Percentiles rank a stretch among this genome's conserved stretches.
These are phyloP conservation scores for Cornus controversa DNA, from an alignment of 148 eudicot genomes.

Conservation along the genomic window DNA sequence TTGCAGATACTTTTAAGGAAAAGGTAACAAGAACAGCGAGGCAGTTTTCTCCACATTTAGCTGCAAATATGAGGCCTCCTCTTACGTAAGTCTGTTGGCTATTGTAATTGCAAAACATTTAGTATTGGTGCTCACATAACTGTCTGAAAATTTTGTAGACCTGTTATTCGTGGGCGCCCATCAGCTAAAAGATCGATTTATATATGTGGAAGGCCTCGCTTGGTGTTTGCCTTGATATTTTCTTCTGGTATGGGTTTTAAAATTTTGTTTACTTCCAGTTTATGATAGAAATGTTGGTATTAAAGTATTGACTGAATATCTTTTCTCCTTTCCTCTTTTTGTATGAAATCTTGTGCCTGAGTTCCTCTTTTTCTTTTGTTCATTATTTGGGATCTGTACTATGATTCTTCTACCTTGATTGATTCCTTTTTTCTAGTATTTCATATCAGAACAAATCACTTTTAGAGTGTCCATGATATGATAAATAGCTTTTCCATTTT, in stretches of 20 bases:
- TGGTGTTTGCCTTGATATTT: constrained; percentile 70
- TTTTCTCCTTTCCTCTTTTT: constrained; percentile 17
- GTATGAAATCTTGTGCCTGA: not conserved
- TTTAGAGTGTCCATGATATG: too few relatives aligned
- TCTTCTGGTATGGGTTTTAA: constrained; percentile 48
- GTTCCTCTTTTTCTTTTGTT: not conserved
- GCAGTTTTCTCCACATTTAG: constrained; percentile 90
- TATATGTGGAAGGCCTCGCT: constrained; percentile 94
- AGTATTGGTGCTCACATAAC: constrained; percentile 18
- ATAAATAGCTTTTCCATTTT: too few relatives aligned
- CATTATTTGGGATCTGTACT: not conserved
- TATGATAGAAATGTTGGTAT: not conserved
- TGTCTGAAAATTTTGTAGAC: constrained; percentile 42
- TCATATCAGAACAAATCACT: not conserved
- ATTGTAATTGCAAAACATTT: constrained; percentile 4
- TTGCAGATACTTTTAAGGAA: constrained; percentile 88
- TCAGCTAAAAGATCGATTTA: constrained; percentile 83
- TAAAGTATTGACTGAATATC: not conserved
- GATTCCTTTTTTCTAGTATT: not conserved
- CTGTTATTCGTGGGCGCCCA: constrained; percentile 98
- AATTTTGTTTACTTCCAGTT: not conserved
- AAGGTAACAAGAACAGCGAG: constrained; percentile 88
- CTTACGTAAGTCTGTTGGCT: constrained; percentile 64
- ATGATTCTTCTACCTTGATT: not conserved
- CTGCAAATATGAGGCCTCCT: constrained; percentile 99